phyloP scores from a whole-genome alignment of 2,329 filamentous ascomycete genomes.

The Epichloe brachyelytri region DNA sequence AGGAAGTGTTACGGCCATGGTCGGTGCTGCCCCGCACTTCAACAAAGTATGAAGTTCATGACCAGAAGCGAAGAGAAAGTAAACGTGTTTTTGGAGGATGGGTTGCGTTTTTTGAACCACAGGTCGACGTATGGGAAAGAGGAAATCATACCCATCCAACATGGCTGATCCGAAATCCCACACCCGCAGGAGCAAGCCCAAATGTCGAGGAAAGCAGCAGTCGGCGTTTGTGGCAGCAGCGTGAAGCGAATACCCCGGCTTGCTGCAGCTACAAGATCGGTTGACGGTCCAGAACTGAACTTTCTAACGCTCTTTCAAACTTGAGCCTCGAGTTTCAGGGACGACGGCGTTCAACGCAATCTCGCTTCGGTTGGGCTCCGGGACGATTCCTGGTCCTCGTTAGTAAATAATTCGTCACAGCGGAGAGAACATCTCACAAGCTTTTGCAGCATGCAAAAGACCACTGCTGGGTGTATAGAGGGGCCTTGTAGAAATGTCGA shows the following conservation, averaged over 20 bases:
- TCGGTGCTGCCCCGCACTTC: constrained; percentile 5
- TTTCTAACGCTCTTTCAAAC: background rate
- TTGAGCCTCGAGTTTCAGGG: background rate
- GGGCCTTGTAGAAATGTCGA: background rate
- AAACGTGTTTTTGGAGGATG: background rate
- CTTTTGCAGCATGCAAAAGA: background rate
- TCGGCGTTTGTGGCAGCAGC: background rate
- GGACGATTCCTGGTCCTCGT: constrained; percentile 9
- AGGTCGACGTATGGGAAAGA: constrained; percentile 5
- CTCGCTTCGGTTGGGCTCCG: constrained; percentile 16
- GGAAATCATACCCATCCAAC: constrained; percentile 29
- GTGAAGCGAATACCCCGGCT: background rate
- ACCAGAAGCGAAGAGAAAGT: background rate
- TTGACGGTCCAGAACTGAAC: background rate
- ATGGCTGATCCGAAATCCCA: constrained; percentile 6
- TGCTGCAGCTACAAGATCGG: background rate
- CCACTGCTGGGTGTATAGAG: background rate
- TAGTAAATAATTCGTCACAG: constrained; percentile 9
- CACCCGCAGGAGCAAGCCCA: constrained; percentile 12
- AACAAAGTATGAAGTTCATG: background rate
- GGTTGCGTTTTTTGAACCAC: background rate
- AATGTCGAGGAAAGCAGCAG: constrained; percentile 6
- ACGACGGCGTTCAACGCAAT: background rate
- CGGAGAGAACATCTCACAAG: background rate
- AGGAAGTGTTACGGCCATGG: constrained; percentile 1